Evolutionary conservation across 331 rosid species (phyloP), one percentile per base, ranked within the genome.

Genomic region (Rhamnella rubrinervis): DNA sequence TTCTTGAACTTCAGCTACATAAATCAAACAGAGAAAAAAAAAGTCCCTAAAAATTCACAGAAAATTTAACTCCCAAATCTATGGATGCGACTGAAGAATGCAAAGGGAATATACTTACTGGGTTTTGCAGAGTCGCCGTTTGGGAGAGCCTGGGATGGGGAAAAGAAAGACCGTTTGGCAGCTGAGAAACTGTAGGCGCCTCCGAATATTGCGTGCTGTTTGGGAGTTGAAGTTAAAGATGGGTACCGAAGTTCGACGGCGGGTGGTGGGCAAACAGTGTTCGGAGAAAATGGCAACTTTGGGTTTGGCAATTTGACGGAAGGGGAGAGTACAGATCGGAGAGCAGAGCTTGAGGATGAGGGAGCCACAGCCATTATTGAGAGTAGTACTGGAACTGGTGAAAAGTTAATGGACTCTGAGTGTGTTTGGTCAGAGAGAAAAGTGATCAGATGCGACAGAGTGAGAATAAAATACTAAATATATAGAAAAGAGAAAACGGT

Each of bases 1-100:
- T 63, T 90, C 93, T 71, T 90, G 93, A 19, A 86, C 98, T 73
- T 84, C 79, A 1, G 23, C 98, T 93, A 65, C 82, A 58, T 2
- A 19, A 51, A 63, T 5, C 62, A 70, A 76, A 39, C 16, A 4
- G 37, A 25, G 13, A 20, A 75, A 14, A 6, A 26, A 66, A 31
- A 69, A 55, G 59, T 64, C 40, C 71, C 55, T 40, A 15, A 73
- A 20, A 73, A 67, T 18, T 49, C 21, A 50, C 12, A 15, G 7
- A 13, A 69, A 78, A 26, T 17, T 63, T 55, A 56, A 47, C 18
- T 6, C 26, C 28, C 5, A 7, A 18, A 26, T 63, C 19, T 44
- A 41, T 19, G 35, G 8, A 4, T 66, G 20, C 47, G 35, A 49
- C 31, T 10, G 56, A 15, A 3, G 38, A 16, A 21, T 56, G 49